phyloP scores from a whole-genome alignment of 2,329 filamentous ascomycete species.

The Chalaropsis thielavioides region DNA sequence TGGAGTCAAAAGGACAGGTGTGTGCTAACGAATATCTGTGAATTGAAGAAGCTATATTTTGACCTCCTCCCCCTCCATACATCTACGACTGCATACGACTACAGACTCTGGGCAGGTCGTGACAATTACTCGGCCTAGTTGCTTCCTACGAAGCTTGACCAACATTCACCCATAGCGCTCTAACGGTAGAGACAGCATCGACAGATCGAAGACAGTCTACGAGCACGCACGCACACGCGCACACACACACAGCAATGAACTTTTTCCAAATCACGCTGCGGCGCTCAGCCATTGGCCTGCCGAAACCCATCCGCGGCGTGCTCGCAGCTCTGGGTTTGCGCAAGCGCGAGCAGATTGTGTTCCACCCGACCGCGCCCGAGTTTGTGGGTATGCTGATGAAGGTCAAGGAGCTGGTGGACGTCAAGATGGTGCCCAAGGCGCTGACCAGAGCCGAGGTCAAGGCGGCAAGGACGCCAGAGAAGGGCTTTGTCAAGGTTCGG shows the following conservation, averaged over 20 bases:
- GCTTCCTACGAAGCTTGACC: not conserved
- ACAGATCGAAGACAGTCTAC: not conserved
- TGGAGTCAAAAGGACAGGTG: not conserved
- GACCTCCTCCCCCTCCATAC: not conserved
- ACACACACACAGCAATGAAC: slow-evolving; percentile 36
- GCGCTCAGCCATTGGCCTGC: slow-evolving; percentile 79
- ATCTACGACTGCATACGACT: not conserved
- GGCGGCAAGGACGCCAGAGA: slow-evolving; percentile 56
- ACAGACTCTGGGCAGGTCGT: too few species aligned
- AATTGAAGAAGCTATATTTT: not conserved
- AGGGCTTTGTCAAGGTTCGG: slow-evolving; percentile 68
- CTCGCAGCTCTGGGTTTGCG: slow-evolving; percentile 74
- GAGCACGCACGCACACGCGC: not conserved
- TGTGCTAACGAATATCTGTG: not conserved
- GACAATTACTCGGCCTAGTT: not conserved
- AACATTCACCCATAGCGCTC: not conserved
- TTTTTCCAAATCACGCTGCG: slow-evolving; percentile 87
- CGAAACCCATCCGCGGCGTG: slow-evolving; percentile 62
- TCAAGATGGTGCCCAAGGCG: slow-evolving; percentile 57
- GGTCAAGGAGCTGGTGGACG: slow-evolving; percentile 81
- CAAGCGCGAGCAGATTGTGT: slow-evolving; percentile 74
- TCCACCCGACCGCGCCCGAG: slow-evolving; percentile 68
- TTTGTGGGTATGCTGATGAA: slow-evolving; percentile 84
- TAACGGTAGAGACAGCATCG: not conserved
- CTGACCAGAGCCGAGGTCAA: slow-evolving; percentile 55